Conservation (phyloP, 78 protist species). For the Emiliania huxleyi region DNA sequence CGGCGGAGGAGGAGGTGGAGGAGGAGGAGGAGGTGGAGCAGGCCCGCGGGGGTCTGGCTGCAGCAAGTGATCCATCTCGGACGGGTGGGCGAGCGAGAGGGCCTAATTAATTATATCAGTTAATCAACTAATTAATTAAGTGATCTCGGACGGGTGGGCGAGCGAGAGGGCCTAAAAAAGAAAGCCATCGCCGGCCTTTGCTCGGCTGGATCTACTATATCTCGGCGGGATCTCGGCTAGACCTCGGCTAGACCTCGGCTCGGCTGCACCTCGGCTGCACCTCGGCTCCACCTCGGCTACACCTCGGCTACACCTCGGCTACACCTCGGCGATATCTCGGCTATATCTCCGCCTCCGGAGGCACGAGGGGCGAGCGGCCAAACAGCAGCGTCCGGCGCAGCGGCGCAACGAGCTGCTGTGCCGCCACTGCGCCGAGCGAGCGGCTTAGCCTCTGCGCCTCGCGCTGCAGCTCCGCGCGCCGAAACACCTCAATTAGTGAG, state of each 20-base stretch:
- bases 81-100: background rate
- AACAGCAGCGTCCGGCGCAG: background rate
- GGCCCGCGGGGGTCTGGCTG: background rate
- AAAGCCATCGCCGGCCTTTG: no score
- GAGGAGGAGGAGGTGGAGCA: background rate
- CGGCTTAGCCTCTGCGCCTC: background rate
- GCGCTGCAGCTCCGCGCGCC: background rate
- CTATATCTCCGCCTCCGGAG: background rate
- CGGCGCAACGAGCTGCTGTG: background rate
- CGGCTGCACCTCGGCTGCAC: no score
- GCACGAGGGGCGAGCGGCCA: background rate
- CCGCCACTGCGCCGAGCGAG: background rate
- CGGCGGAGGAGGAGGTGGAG: background rate
- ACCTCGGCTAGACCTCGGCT: no score
- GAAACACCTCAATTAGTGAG: no score
- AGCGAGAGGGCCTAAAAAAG: no score
- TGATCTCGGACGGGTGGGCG: background rate
- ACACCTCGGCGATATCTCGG: no score
- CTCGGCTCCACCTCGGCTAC: no score
- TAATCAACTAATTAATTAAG: no score
- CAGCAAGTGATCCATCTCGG: background rate
- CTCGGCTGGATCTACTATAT: no score
- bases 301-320: no score
- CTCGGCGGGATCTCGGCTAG: no score
- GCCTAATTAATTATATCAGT: no score